Evolutionary conservation across 1,139 yeast genomes (phyloP).

Genomic region (Starmera stellimalicola): DNA sequence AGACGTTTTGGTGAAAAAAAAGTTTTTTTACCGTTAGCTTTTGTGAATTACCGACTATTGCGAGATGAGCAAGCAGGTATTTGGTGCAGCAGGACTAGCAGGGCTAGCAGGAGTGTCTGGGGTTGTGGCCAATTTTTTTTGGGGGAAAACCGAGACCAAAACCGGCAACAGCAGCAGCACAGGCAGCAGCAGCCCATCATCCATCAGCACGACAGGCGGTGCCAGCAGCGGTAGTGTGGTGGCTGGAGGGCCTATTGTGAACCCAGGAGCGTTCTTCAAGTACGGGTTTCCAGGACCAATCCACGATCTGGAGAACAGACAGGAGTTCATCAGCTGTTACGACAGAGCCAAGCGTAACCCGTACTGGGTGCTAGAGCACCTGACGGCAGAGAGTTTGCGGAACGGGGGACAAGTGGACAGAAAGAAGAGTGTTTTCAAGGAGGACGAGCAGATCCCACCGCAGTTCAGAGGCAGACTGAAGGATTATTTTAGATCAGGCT

Average conservation of each 20-base stretch:
- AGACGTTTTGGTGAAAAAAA: too few relatives aligned
- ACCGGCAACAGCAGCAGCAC: slow-evolving; percentile 1
- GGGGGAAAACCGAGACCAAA: slow-evolving; percentile 13
- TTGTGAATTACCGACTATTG: too few relatives aligned
- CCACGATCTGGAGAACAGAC: slow-evolving; percentile 66
- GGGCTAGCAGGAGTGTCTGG: slow-evolving; percentile 14
- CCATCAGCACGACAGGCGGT: slow-evolving; percentile 3
- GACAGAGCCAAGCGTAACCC: slow-evolving; percentile 85
- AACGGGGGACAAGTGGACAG: slow-evolving; percentile 46
- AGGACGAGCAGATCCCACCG: slow-evolving; percentile 77
- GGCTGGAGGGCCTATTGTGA: slow-evolving; percentile 25
- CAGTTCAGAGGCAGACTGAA: slow-evolving; percentile 65
- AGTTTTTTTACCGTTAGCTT: too few relatives aligned
- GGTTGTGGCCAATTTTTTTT: slow-evolving; percentile 16
- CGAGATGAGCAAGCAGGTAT: slow-evolving; percentile 7
- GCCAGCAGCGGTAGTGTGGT: not conserved
- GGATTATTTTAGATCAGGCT: slow-evolving; percentile 92
- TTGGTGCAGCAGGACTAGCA: slow-evolving; percentile 8
- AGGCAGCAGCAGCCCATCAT: slow-evolving; percentile 2
- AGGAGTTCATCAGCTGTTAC: slow-evolving; percentile 77
- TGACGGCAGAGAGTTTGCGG: slow-evolving; percentile 63
- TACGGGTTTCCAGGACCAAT: slow-evolving; percentile 95
- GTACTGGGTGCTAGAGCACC: slow-evolving; percentile 87
- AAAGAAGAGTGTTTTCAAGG: slow-evolving; percentile 71
- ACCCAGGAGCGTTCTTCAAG: slow-evolving; percentile 70